These are phyloP conservation scores for Populus euphratica DNA, from an alignment of 345 rosid genomes.

Conservation along the genomic window DNA sequence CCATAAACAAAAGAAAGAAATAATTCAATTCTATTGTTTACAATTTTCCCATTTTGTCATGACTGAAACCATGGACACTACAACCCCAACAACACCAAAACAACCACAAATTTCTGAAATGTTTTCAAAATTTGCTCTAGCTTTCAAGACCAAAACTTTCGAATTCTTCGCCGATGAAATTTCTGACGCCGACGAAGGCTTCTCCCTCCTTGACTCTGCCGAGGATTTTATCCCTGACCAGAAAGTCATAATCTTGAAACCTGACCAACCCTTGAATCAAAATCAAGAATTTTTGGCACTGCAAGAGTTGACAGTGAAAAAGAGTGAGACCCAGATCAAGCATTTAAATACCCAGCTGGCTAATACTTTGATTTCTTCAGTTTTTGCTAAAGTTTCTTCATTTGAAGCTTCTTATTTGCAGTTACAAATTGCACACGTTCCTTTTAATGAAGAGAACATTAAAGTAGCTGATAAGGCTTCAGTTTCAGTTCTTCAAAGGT, in stretches of 20 bases:
- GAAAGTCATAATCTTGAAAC: conserved; percentile 86
- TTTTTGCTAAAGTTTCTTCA: conserved; percentile 66
- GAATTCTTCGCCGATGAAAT: conserved; percentile 56
- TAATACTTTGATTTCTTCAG: conserved; percentile 58
- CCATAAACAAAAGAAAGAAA: background rate
- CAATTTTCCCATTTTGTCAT: conserved; percentile 12
- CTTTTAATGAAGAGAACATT: conserved; percentile 58
- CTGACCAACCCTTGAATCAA: conserved; percentile 41
- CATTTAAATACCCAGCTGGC: conserved; percentile 43
- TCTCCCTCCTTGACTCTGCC: conserved; percentile 69
- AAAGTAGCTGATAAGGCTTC: conserved; percentile 70
- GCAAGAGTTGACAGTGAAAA: background rate
- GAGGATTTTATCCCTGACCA: conserved; percentile 93
- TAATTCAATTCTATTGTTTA: background rate
- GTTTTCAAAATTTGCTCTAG: conserved; percentile 93
- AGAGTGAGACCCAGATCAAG: conserved; percentile 26
- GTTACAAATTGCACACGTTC: conserved; percentile 77
- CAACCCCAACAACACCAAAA: conserved; percentile 35
- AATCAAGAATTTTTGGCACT: background rate
- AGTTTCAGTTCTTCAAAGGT: conserved; percentile 60
- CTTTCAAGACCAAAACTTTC: conserved; percentile 84
- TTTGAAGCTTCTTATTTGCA: conserved; percentile 89
- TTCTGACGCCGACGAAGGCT: conserved; percentile 39
- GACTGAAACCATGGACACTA: conserved; percentile 41
- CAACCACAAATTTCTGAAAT: conserved; percentile 78